These are phyloP conservation scores for Eimeria necatrix DNA, from an alignment of 169 alveolate species.

Conservation along the genomic window DNA sequence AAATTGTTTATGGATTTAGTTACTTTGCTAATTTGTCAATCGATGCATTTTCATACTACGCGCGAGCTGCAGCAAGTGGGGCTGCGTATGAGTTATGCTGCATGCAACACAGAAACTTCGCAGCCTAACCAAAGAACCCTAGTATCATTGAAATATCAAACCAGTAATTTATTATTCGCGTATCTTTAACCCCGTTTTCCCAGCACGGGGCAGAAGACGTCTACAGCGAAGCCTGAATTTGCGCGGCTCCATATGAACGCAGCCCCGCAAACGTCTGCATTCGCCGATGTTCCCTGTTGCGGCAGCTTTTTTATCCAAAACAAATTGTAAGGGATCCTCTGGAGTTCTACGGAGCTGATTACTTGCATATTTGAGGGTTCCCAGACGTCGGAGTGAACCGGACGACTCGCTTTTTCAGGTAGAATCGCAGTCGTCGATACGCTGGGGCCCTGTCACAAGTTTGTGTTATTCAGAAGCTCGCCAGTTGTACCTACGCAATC, in stretches of 20 bases:
- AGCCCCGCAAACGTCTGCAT: conserved; percentile 27
- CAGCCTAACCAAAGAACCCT: too few relatives aligned
- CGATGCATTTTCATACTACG: too few relatives aligned
- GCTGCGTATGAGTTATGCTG: conserved; percentile 13
- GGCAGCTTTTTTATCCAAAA: too few relatives aligned
- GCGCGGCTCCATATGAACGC: not conserved
- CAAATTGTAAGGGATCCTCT: not conserved
- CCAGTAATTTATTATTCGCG: not conserved
- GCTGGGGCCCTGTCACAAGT: not conserved
- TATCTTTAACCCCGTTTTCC: not conserved
- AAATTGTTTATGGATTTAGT: too few relatives aligned
- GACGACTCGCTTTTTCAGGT: not conserved
- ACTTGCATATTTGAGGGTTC: too few relatives aligned
- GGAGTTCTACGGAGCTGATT: not conserved
- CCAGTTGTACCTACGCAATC: not conserved
- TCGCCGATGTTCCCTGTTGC: not conserved
- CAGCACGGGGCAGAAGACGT: not conserved
- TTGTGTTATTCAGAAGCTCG: not conserved
- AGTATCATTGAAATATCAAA: not conserved
- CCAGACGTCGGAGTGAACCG: too few relatives aligned
- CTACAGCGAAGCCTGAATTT: not conserved
- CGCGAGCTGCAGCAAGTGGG: not conserved
- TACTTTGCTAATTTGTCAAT: too few relatives aligned
- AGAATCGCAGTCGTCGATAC: not conserved
- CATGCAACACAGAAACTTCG: not conserved